phyloP scores from a whole-genome alignment of 495 filamentous ascomycete species.

The Penicillium odoratum region DNA sequence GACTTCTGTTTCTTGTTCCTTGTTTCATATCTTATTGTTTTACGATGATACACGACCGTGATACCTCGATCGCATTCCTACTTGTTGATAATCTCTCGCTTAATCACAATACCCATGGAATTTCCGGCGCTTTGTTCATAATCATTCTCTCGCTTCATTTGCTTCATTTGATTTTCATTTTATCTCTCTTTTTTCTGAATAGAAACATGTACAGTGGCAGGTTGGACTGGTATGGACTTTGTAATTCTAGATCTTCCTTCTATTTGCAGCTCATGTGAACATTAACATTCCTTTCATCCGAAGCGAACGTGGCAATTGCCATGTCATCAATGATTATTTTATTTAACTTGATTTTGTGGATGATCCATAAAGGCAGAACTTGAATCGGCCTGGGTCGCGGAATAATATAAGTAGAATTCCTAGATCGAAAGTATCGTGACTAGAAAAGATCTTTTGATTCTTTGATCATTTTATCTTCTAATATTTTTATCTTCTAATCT shows the following conservation, averaged over 20 bases:
- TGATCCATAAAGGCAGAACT: too few relatives aligned
- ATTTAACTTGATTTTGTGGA: too few relatives aligned
- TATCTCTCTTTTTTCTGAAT: background rate
- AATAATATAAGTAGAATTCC: background rate
- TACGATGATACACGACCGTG: slow-evolving; percentile 28
- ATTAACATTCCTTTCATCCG: background rate
- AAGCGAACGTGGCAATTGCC: background rate
- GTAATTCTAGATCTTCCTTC: background rate
- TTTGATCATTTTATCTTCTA: background rate
- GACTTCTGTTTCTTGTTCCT: slow-evolving; percentile 5
- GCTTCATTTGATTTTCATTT: background rate
- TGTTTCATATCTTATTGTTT: slow-evolving; percentile 2
- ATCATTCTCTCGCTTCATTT: background rate
- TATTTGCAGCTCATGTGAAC: background rate
- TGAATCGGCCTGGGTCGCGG: background rate
- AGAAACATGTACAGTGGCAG: background rate
- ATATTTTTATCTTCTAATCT: too few relatives aligned
- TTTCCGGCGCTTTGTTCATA: background rate
- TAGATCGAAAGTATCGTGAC: background rate
- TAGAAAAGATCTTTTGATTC: background rate
- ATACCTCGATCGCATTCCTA: slow-evolving; percentile 23
- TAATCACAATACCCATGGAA: background rate
- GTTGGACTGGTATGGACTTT: background rate
- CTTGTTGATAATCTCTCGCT: slow-evolving; percentile 9
- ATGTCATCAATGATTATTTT: too few relatives aligned